phyloP scores from a whole-genome alignment of 2,329 filamentous ascomycete genomes.

The Zarea fungicola region DNA sequence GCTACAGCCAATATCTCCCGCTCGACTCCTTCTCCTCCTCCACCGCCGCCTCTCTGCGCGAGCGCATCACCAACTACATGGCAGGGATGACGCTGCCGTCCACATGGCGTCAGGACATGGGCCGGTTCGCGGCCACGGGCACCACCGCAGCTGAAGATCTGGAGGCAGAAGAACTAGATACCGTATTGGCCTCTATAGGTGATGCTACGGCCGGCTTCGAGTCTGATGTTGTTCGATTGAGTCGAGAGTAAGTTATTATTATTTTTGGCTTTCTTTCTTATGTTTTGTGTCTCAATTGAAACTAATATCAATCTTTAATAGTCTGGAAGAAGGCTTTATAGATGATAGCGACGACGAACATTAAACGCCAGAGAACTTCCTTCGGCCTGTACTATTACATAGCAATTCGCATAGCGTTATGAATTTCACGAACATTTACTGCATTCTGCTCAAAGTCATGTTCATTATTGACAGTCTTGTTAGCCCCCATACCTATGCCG shows the following conservation, averaged over 20 bases:
- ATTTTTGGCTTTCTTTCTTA: background rate
- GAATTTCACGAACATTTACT: constrained; percentile 9
- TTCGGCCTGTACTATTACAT: background rate
- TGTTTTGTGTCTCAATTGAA: background rate
- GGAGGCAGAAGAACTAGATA: constrained; percentile 41
- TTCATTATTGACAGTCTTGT: background rate
- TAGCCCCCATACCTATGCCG: background rate
- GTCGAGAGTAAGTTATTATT: constrained; percentile 57
- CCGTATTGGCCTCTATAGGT: constrained; percentile 28
- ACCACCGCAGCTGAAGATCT: constrained; percentile 48
- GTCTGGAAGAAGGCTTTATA: constrained; percentile 38
- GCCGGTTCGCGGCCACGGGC: constrained; percentile 37
- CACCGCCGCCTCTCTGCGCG: constrained; percentile 51
- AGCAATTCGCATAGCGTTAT: constrained; percentile 12
- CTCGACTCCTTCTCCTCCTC: constrained; percentile 54
- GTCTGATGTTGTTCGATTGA: constrained; percentile 54
- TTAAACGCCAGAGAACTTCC: background rate
- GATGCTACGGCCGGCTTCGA: constrained; percentile 33
- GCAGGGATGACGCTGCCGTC: constrained; percentile 33
- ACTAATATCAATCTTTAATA: constrained; percentile 11
- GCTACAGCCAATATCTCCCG: constrained; percentile 70
- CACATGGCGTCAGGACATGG: constrained; percentile 41
- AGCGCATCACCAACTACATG: constrained; percentile 37
- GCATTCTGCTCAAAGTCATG: background rate
- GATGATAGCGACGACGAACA: constrained; percentile 39